Conservation (phyloP, 1,284 basidiomycete species). For the Neolentinus lepideus region DNA sequence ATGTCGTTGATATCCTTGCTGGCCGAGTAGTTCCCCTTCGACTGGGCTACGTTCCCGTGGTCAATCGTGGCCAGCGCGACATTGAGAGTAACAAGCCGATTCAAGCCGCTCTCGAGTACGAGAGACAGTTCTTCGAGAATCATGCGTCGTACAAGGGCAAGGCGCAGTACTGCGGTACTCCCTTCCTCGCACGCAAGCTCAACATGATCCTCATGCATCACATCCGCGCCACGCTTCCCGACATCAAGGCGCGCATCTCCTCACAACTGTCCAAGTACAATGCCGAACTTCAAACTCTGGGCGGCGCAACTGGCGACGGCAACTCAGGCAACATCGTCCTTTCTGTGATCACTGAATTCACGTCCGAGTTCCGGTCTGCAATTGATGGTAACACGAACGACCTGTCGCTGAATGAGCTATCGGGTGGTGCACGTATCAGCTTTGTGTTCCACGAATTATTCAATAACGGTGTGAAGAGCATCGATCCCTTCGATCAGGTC, state of each 20-base stretch:
- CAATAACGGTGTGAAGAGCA: conserved; percentile 91
- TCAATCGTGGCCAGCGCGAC: conserved; percentile 96
- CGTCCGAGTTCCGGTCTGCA: conserved; percentile 90
- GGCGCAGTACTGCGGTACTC: conserved; percentile 94
- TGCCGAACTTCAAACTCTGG: conserved; percentile 78
- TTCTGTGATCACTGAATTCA: conserved; percentile 96
- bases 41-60: conserved; percentile 94
- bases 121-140: conserved; percentile 90
- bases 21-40: conserved; percentile 94
- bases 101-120: conserved; percentile 77
- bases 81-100: conserved; percentile 89
- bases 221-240: conserved; percentile 92
- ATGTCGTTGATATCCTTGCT: conserved; percentile 97
- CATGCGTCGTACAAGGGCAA: conserved; percentile 92
- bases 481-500: conserved; percentile 98
- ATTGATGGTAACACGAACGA: conserved; percentile 98
- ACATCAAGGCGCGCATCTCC: conserved; percentile 92
- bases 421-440: conserved; percentile 94
- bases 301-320: conserved; percentile 80
- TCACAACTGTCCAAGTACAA: conserved; percentile 85
- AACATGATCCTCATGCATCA: conserved; percentile 99
- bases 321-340: conserved; percentile 88
- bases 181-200: conserved; percentile 94
- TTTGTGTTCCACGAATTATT: conserved; percentile 99
- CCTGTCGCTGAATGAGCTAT: conserved; percentile 89